A percentile compares a stretch with the other conserved stretches of the same genome.
These are phyloP conservation scores for Sporothrix dimorphospora DNA, from an alignment of 2,329 filamentous ascomycete genomes.

Conservation along the genomic window DNA sequence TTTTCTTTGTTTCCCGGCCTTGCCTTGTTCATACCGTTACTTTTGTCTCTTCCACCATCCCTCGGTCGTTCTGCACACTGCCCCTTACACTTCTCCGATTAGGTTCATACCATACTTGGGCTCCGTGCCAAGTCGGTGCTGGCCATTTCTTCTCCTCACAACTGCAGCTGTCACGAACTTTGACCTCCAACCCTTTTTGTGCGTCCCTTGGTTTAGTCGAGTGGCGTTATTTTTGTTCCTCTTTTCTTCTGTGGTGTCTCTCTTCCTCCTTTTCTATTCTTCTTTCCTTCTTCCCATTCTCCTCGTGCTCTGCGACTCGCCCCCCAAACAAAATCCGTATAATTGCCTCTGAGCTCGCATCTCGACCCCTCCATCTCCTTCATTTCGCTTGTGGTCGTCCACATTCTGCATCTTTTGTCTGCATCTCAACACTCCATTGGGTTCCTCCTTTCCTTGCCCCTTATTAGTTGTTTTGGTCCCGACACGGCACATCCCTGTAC, in stretches of 20 bases:
- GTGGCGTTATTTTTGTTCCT: background rate
- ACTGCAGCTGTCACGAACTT: background rate
- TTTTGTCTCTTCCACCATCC: constrained; percentile 7
- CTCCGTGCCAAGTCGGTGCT: constrained; percentile 4
- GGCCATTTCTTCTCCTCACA: background rate
- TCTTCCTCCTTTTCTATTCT: background rate
- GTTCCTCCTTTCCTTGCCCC: background rate
- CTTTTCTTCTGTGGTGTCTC: background rate
- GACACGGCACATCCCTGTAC: background rate
- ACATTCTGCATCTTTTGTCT: background rate
- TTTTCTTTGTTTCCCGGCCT: background rate
- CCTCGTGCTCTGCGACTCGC: background rate
- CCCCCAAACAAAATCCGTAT: background rate
- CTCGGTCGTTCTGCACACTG: background rate
- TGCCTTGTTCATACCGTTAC: background rate
- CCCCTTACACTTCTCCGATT: background rate
- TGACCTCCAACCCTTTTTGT: background rate
- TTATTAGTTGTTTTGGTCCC: background rate
- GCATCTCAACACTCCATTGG: background rate
- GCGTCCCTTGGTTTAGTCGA: background rate
- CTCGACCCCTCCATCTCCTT: background rate
- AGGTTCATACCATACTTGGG: background rate
- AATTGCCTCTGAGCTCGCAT: background rate
- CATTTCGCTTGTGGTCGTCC: constrained; percentile 18
- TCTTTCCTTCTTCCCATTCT: background rate